Conservation (phyloP, 192 early-diverging fungal species). For the Coemansia sp. region DNA sequence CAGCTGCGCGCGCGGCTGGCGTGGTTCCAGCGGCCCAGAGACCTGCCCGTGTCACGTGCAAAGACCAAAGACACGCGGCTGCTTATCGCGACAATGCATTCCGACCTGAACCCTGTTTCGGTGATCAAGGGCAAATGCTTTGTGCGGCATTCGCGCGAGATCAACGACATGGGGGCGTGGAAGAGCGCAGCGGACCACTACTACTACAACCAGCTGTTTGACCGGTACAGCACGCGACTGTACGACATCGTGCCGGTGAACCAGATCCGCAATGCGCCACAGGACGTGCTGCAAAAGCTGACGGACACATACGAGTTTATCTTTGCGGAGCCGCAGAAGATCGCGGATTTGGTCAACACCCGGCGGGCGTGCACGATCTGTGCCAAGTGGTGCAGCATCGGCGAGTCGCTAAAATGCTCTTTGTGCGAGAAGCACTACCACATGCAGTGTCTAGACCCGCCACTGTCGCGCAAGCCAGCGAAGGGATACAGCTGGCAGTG, state of each 20-base stretch:
- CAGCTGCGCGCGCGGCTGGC: slow-evolving; percentile 61
- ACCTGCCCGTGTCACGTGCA: slow-evolving; percentile 62
- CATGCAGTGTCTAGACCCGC: slow-evolving; percentile 81
- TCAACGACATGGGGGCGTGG: slow-evolving; percentile 41
- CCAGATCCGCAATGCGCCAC: slow-evolving; percentile 78
- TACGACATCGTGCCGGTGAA: slow-evolving; percentile 86
- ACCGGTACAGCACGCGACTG: slow-evolving; percentile 83
- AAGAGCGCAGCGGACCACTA: slow-evolving; percentile 68
- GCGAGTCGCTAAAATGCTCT: slow-evolving; percentile 75
- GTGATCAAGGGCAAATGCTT: slow-evolving; percentile 81
- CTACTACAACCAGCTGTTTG: slow-evolving; percentile 87
- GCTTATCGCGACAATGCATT: slow-evolving; percentile 86
- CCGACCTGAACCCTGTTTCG: slow-evolving; percentile 79
- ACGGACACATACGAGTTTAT: slow-evolving; percentile 77
- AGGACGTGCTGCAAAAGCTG: slow-evolving; percentile 67
- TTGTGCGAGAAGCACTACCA: slow-evolving; percentile 78
- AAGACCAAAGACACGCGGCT: slow-evolving; percentile 71
- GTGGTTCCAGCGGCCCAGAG: slow-evolving; percentile 76
- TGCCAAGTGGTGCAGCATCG: slow-evolving; percentile 67
- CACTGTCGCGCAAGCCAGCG: slow-evolving; percentile 69
- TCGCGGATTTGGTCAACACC: slow-evolving; percentile 69
- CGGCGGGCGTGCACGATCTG: slow-evolving; percentile 72
- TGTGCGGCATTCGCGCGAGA: slow-evolving; percentile 62
- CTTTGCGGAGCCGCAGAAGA: slow-evolving; percentile 82
- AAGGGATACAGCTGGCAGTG: slow-evolving; percentile 92